A percentile compares a stretch with the other conserved stretches of the same genome.
Conservation (phyloP, 768 basidiomycete genomes). For the Termitomyces sp. region DNA sequence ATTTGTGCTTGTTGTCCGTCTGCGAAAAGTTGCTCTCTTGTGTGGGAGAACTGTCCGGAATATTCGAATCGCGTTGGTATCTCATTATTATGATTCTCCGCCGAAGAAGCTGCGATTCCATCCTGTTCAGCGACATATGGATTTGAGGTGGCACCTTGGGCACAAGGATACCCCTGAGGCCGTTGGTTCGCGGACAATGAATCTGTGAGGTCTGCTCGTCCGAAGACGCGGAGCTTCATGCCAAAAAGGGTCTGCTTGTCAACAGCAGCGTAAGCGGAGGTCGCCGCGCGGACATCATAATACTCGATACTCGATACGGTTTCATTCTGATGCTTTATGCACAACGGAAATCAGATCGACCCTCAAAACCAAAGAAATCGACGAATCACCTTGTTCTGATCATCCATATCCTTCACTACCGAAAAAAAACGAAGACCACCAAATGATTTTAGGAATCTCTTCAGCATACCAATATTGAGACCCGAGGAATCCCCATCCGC, state of each 20-base stretch:
- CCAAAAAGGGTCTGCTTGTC: constrained; percentile 45
- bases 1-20: constrained; percentile 18
- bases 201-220: constrained; percentile 16
- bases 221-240: constrained; percentile 41
- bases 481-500: constrained; percentile 1
- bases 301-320: constrained; percentile 57
- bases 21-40: constrained; percentile 25
- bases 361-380: neutral
- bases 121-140: constrained; percentile 1
- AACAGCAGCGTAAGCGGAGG: constrained; percentile 43
- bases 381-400: constrained; percentile 16
- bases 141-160: neutral
- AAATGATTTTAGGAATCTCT: constrained; percentile 27
- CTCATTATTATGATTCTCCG: constrained; percentile 7
- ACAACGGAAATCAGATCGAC: neutral
- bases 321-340: constrained; percentile 3
- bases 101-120: constrained; percentile 3
- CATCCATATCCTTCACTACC: constrained; percentile 14
- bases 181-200: neutral
- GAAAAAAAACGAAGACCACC: constrained; percentile 27
- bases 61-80: constrained; percentile 16
- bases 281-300: constrained; percentile 58
- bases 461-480: constrained; percentile 22
- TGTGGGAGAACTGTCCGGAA: constrained; percentile 28
- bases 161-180: neutral